Base-by-base conservation (phyloP, 2,329 filamentous ascomycete species). In the Arthrinium puccinioides region DNA sequence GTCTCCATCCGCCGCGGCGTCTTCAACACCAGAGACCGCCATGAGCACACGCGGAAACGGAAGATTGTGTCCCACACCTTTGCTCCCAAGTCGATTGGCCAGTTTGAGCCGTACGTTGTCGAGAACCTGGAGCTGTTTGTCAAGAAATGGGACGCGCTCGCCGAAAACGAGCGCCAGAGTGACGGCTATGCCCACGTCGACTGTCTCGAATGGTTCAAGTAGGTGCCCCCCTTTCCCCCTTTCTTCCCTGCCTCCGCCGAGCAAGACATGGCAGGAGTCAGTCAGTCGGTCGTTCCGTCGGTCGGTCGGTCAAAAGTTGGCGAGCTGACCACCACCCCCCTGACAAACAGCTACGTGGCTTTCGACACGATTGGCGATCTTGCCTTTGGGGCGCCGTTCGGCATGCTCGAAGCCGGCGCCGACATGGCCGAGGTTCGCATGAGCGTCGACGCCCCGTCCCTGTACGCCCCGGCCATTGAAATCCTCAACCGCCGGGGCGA, bases 71-170 rank as follows among this genome's bases (percentile, higher is more conserved):
- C 85, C 2, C 87, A 94, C 59, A 92, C 86, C 21, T 95, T 95
- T 63, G 85, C 81, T 11, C 72, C 82, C 43, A 94, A 90, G 63
- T 85, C 78, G 9, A 74, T 95, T 37, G 72, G 73, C 41, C 80
- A 94, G 56, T 94, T 94, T 55, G 88, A 95, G 65, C 84, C 87
- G 36, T 94, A 90, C 60, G 90, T 95, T 48, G 82, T 86, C 54
- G 66, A 72, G 46, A 94, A 94, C 57, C 71, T 94, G 4, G 77
- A 83, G 41, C 64, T 79, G 11, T 84, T 94, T 40, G 77, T 84
- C 18, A 66, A 67, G 42, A 79, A 87, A 56, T 87, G 87, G 74
- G 84, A 87, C 53, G 67, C 66, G 14, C 63, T 90, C 7, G 69
- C 66, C 19, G 53, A 57, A 4, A 60, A 67, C 9, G 60, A 64